phyloP scores from a whole-genome alignment of 345 rosid species.

The Salix suchowensis region DNA sequence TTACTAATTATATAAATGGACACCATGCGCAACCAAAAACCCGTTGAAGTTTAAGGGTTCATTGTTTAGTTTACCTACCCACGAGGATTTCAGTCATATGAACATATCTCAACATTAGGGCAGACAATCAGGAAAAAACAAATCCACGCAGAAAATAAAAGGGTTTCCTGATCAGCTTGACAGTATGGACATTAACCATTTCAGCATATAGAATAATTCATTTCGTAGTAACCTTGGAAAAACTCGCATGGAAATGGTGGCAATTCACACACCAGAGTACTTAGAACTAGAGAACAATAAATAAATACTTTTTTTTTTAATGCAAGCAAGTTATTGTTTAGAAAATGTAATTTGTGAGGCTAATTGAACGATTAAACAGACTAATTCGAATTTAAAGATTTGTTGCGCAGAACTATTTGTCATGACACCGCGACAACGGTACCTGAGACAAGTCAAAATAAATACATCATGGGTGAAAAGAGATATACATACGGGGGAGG shows the following conservation, averaged over 20 bases:
- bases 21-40: too few species aligned
- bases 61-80: too few species aligned
- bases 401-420: too few species aligned
- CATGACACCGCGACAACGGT: too few species aligned
- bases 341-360: too few species aligned
- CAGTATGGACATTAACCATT: not conserved
- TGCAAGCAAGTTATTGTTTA: too few species aligned
- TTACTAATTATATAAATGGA: too few species aligned
- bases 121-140: not conserved
- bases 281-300: not conserved
- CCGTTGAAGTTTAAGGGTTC: too few species aligned
- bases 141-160: not conserved
- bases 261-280: not conserved
- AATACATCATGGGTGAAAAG: not conserved
- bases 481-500: not conserved
- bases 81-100: not conserved
- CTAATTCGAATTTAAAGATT: too few species aligned
- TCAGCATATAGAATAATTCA: not conserved
- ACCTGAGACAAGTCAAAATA: too few species aligned
- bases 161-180: not conserved
- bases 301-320: not conserved
- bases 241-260: not conserved
- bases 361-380: too few species aligned
- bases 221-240: not conserved
- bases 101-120: not conserved